Conservation (phyloP, 23 red algal genomes). For the Cyanidiococcus yangmingshanensis region DNA sequence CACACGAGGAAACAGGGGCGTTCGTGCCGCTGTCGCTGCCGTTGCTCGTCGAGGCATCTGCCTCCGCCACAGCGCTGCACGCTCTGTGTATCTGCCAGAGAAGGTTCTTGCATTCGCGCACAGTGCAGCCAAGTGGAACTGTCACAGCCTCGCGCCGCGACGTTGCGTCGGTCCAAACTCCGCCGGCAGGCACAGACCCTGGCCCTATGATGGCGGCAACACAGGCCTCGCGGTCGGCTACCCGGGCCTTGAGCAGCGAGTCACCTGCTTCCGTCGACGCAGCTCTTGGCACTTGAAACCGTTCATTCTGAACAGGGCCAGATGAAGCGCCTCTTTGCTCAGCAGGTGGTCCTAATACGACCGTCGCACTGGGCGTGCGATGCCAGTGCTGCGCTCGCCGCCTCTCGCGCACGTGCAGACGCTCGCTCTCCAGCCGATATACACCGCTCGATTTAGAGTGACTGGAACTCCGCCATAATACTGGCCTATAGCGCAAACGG, state of each 20-base stretch:
- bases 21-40: not conserved
- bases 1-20: not conserved
- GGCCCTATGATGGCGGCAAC: constrained; percentile 8
- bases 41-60: not conserved
- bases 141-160: constrained; percentile 19
- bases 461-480: too few relatives aligned
- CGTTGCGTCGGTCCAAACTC: constrained; percentile 11
- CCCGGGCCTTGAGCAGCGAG: constrained; percentile 14
- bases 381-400: not conserved
- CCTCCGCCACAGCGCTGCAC: not conserved
- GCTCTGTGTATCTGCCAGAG: not conserved
- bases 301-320: not conserved
- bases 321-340: not conserved
- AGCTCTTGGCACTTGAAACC: not conserved
- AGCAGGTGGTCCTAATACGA: not conserved
- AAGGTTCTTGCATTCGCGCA: constrained; percentile 5
- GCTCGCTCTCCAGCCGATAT: not conserved
- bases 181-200: constrained; percentile 1
- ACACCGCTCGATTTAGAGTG: not conserved
- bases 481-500: too few relatives aligned
- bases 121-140: constrained; percentile 2
- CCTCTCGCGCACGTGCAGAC: not conserved
- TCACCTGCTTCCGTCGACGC: not conserved
- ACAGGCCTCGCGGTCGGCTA: constrained; percentile 6
- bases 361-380: not conserved